Base-by-base conservation (phyloP, 805 yeast species). In the Metschnikowia colocasiae region DNA sequence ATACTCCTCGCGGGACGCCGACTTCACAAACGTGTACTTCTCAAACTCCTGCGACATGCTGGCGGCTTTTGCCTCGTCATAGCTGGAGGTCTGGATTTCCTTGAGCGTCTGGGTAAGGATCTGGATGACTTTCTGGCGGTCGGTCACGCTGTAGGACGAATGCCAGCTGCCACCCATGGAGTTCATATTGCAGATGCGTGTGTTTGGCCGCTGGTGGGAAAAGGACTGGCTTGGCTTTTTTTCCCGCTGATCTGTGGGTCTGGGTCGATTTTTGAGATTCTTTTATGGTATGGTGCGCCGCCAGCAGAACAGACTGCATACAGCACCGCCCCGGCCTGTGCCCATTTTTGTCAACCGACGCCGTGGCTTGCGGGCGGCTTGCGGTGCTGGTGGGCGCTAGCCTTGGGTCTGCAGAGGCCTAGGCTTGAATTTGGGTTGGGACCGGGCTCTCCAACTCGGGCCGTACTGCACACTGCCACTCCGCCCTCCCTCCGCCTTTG, bases 11-110 rank as follows among this genome's bases (percentile, higher is more conserved):
- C 80, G 79, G 18, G 79, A 69, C 8, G 74, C 72, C 10, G 87
- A 73, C 47, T 80, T 80, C 47, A 75, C 73, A 60, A 75, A 85
- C 20, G 88, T 78, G 55, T 74, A 80, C 49, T 81, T 78, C 60
- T 85, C 94, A 55, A 82, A 84, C 58, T 84, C 87, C 56, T 81
- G 84, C 3, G 90, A 89, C 55, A 81, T 76, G 43, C 59, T 52
- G 15, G 64, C 60, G 16, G 73, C 74, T 43, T 67, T 65, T 40
- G 64, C 67, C 18, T 64, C 63, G 48, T 68, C 69, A 46, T 60
- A 68, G 46, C 55, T 61, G 32, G 62, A 50, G 25, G 55, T 62
- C 49, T 64, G 74, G 44, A 71, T 61, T 20, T 70, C 75, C 49
- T 64, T 64, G 42, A 72, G 60, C 3, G 74, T 63, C 34, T 61